A percentile compares a stretch with the other conserved stretches of the same genome.
Conservation (phyloP, 768 basidiomycete genomes). For the Lentinula raphanica region DNA sequence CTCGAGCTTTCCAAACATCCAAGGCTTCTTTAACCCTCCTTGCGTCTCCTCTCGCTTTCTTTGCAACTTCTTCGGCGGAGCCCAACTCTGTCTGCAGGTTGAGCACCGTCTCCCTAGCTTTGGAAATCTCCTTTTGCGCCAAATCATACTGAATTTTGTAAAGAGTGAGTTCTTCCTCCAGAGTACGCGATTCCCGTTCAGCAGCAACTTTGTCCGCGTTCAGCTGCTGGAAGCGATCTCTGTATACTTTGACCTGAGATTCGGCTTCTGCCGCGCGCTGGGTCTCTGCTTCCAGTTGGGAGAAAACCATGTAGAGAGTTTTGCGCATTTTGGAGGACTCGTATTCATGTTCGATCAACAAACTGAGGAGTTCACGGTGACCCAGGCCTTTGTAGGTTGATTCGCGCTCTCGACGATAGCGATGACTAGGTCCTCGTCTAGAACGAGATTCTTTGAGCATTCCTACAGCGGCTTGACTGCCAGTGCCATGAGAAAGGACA, state of each 20-base stretch:
- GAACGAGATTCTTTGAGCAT: not conserved
- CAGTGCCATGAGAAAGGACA: not conserved
- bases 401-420: slow-evolving; percentile 30
- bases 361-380: slow-evolving; percentile 22
- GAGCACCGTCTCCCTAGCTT: not conserved
- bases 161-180: slow-evolving; percentile 3
- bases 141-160: slow-evolving; percentile 6
- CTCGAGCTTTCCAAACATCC: slow-evolving; percentile 5
- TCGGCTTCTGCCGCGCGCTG: slow-evolving; percentile 4
- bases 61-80: not conserved
- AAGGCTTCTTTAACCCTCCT: slow-evolving; percentile 4
- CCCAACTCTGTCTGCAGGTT: not conserved
- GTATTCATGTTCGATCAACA: slow-evolving; percentile 36
- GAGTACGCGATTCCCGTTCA: slow-evolving; percentile 1
- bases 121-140: slow-evolving; percentile 5
- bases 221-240: not conserved
- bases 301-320: slow-evolving; percentile 28
- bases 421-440: slow-evolving; percentile 24
- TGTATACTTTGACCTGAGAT: not conserved
- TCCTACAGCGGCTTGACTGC: not conserved
- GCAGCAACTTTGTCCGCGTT: not conserved
- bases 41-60: slow-evolving; percentile 3
- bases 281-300: slow-evolving; percentile 29
- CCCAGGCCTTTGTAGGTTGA: slow-evolving; percentile 25
- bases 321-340: slow-evolving; percentile 35